Percentiles rank a stretch among this genome's conserved stretches.
phyloP scores from a whole-genome alignment of 2,329 filamentous ascomycete species.

The Beauveria australis region DNA sequence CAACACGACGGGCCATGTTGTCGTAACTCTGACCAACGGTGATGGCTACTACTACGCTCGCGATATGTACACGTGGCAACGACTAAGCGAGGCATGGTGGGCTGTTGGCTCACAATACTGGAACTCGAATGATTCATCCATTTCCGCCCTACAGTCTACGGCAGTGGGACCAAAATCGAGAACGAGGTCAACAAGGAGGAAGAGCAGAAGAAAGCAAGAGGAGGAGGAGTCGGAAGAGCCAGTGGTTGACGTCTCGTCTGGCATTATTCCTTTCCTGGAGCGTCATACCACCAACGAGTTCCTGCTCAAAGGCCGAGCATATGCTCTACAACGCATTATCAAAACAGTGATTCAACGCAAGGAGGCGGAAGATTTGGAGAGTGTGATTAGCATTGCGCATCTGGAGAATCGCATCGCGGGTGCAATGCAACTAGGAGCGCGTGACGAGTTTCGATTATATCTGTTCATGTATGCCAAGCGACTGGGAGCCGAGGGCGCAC shows the following conservation, averaged over 20 bases:
- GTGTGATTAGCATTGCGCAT: slow-evolving; percentile 84
- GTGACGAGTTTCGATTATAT: slow-evolving; percentile 89
- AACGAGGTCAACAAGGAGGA: neutral
- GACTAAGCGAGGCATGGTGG: slow-evolving; percentile 97
- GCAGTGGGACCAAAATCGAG: slow-evolving; percentile 51
- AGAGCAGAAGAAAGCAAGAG: slow-evolving; percentile 25
- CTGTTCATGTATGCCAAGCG: slow-evolving; percentile 98
- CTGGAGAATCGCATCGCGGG: slow-evolving; percentile 91
- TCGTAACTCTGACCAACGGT: slow-evolving; percentile 89
- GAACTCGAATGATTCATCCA: slow-evolving; percentile 91
- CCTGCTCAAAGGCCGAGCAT: slow-evolving; percentile 82
- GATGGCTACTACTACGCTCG: slow-evolving; percentile 89
- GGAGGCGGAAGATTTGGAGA: slow-evolving; percentile 87
- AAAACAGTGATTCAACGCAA: slow-evolving; percentile 82
- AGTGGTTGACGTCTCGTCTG: slow-evolving; percentile 63
- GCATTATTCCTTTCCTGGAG: slow-evolving; percentile 88
- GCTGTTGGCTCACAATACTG: slow-evolving; percentile 96
- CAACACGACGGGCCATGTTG: slow-evolving; percentile 76
- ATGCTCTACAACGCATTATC: slow-evolving; percentile 83
- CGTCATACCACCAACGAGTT: slow-evolving; percentile 92
- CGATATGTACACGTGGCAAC: slow-evolving; percentile 84
- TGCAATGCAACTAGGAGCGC: slow-evolving; percentile 72
- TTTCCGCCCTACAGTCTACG: slow-evolving; percentile 69
- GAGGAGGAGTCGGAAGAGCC: slow-evolving; percentile 31
- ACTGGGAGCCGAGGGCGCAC: slow-evolving; percentile 79